Evolutionary conservation across 495 filamentous ascomycete genomes (phyloP), one percentile per base, ranked within the genome.

Genomic region (Penicillium tannophilum): DNA sequence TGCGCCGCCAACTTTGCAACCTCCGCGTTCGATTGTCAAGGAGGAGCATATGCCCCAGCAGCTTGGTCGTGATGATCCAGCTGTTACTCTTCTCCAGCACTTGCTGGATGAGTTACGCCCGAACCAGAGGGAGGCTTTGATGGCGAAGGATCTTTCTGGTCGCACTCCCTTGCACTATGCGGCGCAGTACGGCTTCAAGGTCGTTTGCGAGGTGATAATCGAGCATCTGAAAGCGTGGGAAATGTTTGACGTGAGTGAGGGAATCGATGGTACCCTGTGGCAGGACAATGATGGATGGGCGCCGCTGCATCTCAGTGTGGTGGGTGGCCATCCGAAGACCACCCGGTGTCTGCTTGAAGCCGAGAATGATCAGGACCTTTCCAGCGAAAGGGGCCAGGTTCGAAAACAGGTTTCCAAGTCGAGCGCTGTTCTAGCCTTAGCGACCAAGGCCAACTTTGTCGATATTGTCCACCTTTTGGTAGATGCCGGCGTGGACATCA

Each of bases 131-230:
- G 52, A 64, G n/a, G 87, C 90, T 4, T 69, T 98, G 23, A 74
- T 81, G 45, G 81, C 81, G 20, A 86, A 79, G 55, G 94, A 98
- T 75, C 68, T 84, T 2, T 90, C 92, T 50, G 92, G 92, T 6
- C 90, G 94, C 10, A 85, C 92, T 35, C 92, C 94, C 26, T 78
- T 98, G 28, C 94, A 98, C 68, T 98, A 98, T 72, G 93, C 91
- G 4, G 94, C 94, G 0, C 91, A 97, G 73, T 96, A 94, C 70
- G 94, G 94, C 4, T 90, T 97, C 64, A 89, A 90, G 24, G 84
- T 88, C 47, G 86, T 97, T 9, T 96, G 92, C 67, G 82, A 94
- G 69, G 75, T 92, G n/a, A 79, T 98, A 54, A 91, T 97, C 70
- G 86, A 87, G 48, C 87, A 89, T 61, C 91, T 98, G 84, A 89